Percentiles rank a stretch among this genome's conserved stretches.
phyloP scores from a whole-genome alignment of 2,329 filamentous ascomycete species.

The Claviceps pusilla region DNA sequence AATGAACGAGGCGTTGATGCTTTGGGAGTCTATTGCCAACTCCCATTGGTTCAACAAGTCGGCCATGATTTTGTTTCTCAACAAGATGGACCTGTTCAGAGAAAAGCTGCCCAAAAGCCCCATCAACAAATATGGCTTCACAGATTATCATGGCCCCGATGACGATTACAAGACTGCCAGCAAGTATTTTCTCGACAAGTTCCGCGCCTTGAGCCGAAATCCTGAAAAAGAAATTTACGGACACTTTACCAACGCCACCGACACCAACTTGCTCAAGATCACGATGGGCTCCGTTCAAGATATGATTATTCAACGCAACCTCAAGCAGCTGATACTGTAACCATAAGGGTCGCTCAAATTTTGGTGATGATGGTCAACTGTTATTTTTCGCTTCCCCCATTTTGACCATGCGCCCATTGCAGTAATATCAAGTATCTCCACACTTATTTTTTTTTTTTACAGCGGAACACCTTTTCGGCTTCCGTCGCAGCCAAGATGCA shows the following conservation, averaged over 20 bases:
- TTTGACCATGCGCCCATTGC: not conserved
- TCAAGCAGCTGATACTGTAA: constrained; percentile 54
- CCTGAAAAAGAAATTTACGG: constrained; percentile 49
- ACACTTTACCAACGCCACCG: constrained; percentile 47
- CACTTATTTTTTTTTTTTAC: not conserved
- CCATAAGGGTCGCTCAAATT: constrained; percentile 1
- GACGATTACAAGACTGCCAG: constrained; percentile 59
- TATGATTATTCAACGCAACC: constrained; percentile 74
- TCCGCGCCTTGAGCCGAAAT: constrained; percentile 59
- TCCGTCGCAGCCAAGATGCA: not conserved
- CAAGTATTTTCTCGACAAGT: constrained; percentile 73
- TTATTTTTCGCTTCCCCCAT: not conserved
- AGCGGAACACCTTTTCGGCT: not conserved
- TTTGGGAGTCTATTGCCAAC: constrained; percentile 75
- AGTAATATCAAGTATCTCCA: not conserved
- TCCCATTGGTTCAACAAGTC: constrained; percentile 77
- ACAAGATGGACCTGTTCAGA: constrained; percentile 78
- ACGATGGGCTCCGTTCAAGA: constrained; percentile 78
- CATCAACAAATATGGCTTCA: constrained; percentile 59
- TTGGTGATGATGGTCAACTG: too few species aligned
- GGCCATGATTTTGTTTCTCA: constrained; percentile 69
- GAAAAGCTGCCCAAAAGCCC: constrained; percentile 58
- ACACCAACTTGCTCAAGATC: constrained; percentile 65
- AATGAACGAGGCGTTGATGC: constrained; percentile 81
- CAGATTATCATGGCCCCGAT: constrained; percentile 59